Evolutionary conservation across 148 eudicot genomes (phyloP).

Genomic region (Chenopodium album): DNA sequence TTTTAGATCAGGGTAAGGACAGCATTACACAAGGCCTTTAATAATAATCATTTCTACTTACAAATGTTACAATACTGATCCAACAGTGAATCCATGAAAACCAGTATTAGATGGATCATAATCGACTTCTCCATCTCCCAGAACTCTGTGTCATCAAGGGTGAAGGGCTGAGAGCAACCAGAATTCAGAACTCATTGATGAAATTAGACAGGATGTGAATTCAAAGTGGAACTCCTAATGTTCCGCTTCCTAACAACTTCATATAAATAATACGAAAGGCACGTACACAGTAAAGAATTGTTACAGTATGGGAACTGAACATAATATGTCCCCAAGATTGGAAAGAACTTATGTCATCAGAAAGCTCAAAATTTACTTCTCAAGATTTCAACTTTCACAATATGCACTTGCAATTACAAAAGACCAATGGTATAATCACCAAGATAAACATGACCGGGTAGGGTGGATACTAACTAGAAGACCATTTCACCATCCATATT

Average conservation of each 20-base stretch:
- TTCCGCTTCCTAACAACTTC: neutral
- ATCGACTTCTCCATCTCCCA: too few species aligned
- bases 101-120: too few species aligned
- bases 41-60: too few species aligned
- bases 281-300: neutral
- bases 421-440: neutral
- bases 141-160: too few species aligned
- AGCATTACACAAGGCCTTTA: too few species aligned
- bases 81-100: too few species aligned
- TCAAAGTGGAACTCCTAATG: neutral
- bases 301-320: neutral
- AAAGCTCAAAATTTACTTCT: neutral
- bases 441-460: neutral
- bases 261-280: neutral
- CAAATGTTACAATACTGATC: too few species aligned
- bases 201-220: neutral
- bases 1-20: too few species aligned
- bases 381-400: neutral
- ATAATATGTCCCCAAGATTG: neutral
- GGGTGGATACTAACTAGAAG: neutral
- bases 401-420: neutral
- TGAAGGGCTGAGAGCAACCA: too few species aligned
- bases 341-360: neutral
- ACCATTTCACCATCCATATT: constrained; percentile 41
- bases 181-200: too few species aligned